Base-by-base conservation (phyloP, 345 rosid species). In the Schrenkiella parvula region DNA sequence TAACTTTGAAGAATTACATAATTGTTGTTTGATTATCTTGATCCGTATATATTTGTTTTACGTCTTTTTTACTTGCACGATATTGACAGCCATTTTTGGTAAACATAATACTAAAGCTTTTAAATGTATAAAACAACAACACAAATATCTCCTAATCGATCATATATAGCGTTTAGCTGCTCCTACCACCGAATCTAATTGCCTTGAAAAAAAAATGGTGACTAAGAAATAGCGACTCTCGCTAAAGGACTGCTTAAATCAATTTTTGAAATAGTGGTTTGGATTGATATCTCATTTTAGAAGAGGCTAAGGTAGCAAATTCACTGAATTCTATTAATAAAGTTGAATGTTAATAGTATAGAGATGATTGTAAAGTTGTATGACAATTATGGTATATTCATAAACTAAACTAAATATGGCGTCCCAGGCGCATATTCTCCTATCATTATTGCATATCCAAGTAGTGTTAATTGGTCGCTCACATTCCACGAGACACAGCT, bases 401-500 rank as follows among this genome's bases (percentile, higher is more conserved):
- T 22, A 34, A 72, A 44, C 17, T 44, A 42, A 65, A 65, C 34
- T 59, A 50, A 28, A 69, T 52, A 42, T 67, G 41, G 76, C 61
- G 60, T 75, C 79, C 71, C 48, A 63, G 32, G 70, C 75, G 79
- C 72, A 72, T 72, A 13, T 67, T 58, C 48, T 8, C 6, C 9
- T 14, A 64, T 72, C 78, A 66, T 82, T 51, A 68, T 80, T 73
- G 64, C 81, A 75, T 25, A 39, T 61, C 35, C 73, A 54, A 76
- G 66, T 76, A 70, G 74, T 64, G 71, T 54, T 52, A 53, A 52
- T 73, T 78, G 78, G 76, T 74, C 41, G 69, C 80, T 86, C 87
- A 86, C 84, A 75, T 69, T 79, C 87, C 89, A 86, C 84, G 67
- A 84, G 14, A 68, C 79, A 86, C 82, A 82, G 80, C 66, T 32